Evolutionary conservation across 2,329 filamentous ascomycete species (phyloP).

Genomic region (Paramyrothecium roridum): DNA sequence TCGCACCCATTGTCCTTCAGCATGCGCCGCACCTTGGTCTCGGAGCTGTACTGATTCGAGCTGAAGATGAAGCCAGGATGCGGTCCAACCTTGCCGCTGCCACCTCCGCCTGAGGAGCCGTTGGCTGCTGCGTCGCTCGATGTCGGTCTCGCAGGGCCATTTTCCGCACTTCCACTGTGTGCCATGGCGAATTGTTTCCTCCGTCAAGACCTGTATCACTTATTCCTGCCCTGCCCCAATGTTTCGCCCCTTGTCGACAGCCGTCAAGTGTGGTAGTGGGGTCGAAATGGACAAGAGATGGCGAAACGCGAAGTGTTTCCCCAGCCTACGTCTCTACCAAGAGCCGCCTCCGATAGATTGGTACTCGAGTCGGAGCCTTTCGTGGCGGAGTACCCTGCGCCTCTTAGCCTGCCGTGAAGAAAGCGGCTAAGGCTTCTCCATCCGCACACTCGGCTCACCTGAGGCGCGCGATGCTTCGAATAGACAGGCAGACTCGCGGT

Average conservation of each 20-base stretch:
- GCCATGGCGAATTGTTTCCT: constrained; percentile 9
- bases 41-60: constrained; percentile 71
- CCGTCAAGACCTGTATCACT: not conserved
- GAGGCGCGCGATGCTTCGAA: not conserved
- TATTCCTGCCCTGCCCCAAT: too few relatives aligned
- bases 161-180: constrained; percentile 1
- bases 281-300: not conserved
- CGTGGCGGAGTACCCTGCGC: not conserved
- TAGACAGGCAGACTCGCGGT: not conserved
- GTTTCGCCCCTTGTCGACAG: not conserved
- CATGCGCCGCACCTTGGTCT: constrained; percentile 73
- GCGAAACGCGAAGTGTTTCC: not conserved
- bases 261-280: not conserved
- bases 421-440: too few relatives aligned
- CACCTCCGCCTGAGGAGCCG: constrained; percentile 10
- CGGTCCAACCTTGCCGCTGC: constrained; percentile 29
- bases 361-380: not conserved
- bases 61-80: constrained; percentile 47
- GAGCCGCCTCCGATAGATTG: not conserved
- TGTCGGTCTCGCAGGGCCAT: not conserved
- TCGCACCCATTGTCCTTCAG: constrained; percentile 68
- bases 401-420: not conserved
- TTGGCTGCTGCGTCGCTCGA: constrained; percentile 8
- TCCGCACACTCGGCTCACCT: not conserved
- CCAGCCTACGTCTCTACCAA: not conserved